Conservation (phyloP, 257 asterid species). For the Osmanthus fragrans region DNA sequence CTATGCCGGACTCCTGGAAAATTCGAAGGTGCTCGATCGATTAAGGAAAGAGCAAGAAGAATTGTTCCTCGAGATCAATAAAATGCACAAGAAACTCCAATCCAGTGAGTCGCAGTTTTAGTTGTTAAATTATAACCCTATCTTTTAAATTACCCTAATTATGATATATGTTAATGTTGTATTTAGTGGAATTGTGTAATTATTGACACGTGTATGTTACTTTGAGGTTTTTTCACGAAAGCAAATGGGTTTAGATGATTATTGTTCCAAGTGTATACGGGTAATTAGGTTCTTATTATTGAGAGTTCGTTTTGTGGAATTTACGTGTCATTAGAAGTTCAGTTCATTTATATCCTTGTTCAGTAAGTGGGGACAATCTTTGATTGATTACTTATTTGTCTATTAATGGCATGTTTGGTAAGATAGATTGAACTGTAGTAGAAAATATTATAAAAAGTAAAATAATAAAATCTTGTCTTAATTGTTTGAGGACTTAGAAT, state of each 20-base stretch:
- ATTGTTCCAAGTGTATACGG: background rate
- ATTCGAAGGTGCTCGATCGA: slow-evolving; percentile 89
- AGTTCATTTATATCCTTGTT: background rate
- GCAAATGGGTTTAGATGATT: background rate
- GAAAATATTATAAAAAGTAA: background rate
- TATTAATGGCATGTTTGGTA: background rate
- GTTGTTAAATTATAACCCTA: background rate
- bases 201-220: background rate
- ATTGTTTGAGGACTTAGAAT: background rate
- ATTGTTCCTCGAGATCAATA: slow-evolving; percentile 76
- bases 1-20: slow-evolving; percentile 67
- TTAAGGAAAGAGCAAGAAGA: slow-evolving; percentile 80
- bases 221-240: background rate
- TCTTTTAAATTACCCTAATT: background rate
- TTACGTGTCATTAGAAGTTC: background rate
- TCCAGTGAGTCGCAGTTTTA: slow-evolving; percentile 49
- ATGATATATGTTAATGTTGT: background rate
- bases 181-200: background rate
- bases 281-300: background rate
- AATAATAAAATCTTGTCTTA: background rate
- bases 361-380: background rate
- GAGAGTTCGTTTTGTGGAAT: background rate
- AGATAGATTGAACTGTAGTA: background rate
- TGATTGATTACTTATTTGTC: background rate
- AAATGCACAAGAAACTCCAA: slow-evolving; percentile 86